phyloP scores from a whole-genome alignment of 768 basidiomycete species.

The Mycena crocata region DNA sequence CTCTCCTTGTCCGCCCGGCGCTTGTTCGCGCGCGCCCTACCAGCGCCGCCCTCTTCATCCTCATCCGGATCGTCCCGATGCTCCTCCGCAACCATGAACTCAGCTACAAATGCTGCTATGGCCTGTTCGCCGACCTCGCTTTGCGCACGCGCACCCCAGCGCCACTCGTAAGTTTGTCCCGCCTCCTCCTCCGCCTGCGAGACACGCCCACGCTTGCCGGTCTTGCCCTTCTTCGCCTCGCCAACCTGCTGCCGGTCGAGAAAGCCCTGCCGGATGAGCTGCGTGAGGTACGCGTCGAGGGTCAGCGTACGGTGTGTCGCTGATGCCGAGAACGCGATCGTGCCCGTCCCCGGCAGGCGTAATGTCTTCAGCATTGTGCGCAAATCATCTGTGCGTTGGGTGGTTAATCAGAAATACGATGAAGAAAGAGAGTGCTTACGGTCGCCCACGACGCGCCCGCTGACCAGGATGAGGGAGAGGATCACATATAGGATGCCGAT shows the following conservation, averaged over 20 bases:
- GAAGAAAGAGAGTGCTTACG: constrained; percentile 57
- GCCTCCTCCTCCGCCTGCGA: constrained; percentile 50
- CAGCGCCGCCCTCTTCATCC: constrained; percentile 40
- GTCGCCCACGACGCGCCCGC: constrained; percentile 79
- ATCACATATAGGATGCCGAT: constrained; percentile 86
- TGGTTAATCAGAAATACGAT: background rate
- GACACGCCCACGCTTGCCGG: constrained; percentile 66
- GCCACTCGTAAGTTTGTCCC: constrained; percentile 52
- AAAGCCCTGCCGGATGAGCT: constrained; percentile 78
- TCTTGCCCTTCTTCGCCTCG: constrained; percentile 53
- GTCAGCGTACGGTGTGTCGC: constrained; percentile 63
- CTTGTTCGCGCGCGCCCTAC: constrained; percentile 33
- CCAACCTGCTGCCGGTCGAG: constrained; percentile 75
- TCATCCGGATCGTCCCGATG: constrained; percentile 51
- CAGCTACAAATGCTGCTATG: constrained; percentile 80
- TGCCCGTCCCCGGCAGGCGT: constrained; percentile 61
- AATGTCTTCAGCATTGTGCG: constrained; percentile 77
- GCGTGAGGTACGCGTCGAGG: constrained; percentile 74
- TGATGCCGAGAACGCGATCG: constrained; percentile 63
- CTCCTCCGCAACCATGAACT: constrained; percentile 75
- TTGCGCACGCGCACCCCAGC: constrained; percentile 86
- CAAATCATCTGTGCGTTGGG: constrained; percentile 69
- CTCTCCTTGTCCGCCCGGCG: constrained; percentile 45
- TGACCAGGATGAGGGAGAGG: constrained; percentile 86
- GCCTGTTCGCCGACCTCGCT: constrained; percentile 86